Base-by-base conservation (phyloP, 345 rosid genomes). In the Pelargonium nanum region DNA sequence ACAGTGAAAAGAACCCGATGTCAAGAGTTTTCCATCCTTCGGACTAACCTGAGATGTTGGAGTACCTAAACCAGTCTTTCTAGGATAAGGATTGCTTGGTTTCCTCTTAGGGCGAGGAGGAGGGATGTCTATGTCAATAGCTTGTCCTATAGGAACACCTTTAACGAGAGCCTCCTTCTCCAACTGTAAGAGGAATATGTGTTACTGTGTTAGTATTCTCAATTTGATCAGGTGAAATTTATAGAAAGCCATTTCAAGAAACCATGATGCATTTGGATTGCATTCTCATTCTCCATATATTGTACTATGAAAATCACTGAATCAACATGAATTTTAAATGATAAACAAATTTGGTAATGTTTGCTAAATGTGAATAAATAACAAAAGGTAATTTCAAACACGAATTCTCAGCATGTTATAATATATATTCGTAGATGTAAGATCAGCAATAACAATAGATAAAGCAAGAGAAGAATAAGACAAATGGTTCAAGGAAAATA, bases 41-140 rank as follows among this genome's bases (percentile, higher is more conserved):
- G 64, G 70, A 68, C 77, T 75, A 1, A 58, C 54, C 40, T 76
- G 83, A 9, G 45, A 63, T 57, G 74, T 25, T 22, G 77, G 61
- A 63, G 74, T 65, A 70, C 75, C 51, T 13, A 59, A 57, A 63
- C 81, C 80, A 0, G 66, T 87, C 80, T 89, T 92, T 67, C 96
- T 72, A 72, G 98, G 98, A 77, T 89, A 92, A 61, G 98, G 98
- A 83, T 83, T 89, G 74, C 76, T 79, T 45, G 98, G 96, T 80
- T 92, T 92, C 55, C 89, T 81, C 70, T 92, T 92, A 48, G 96
- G 98, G 50, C 98, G 89, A 26, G 98, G 96, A 77, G 98, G 96
- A 40, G 98, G 98, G 69, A 92, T 92, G 64, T 82, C 83, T 71
- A 92, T 83, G 67, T 92, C 88, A 56, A 86, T 71, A 51, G 88